A percentile compares a stretch with the other conserved stretches of the same genome.
phyloP scores from a whole-genome alignment of 208 protist genomes.

The Willaertia magna region DNA sequence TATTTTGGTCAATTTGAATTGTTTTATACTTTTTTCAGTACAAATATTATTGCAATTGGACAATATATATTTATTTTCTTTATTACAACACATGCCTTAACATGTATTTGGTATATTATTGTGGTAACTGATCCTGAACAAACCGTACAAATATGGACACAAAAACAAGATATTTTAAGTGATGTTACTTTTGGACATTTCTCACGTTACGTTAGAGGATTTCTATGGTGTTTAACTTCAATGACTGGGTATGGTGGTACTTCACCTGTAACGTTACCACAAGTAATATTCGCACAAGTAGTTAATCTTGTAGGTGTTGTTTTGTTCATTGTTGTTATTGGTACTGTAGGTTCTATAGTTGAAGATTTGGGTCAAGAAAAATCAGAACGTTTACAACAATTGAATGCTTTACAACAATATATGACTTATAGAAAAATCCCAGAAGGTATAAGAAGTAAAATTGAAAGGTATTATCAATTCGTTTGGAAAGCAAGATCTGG shows the following conservation, averaged over 20 bases:
- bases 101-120: conserved; percentile 17
- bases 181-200: not conserved
- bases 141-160: not conserved
- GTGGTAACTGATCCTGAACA: not conserved
- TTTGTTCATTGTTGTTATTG: conserved; percentile 21
- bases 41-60: not conserved
- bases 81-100: conserved; percentile 8
- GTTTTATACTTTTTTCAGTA: not conserved
- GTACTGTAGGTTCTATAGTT: conserved; percentile 20
- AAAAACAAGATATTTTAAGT: not conserved
- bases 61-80: conserved; percentile 19
- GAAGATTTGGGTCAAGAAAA: not conserved
- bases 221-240: conserved; percentile 16
- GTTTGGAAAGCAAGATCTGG: conserved; percentile 26
- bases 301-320: conserved; percentile 17
- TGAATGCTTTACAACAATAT: conserved; percentile 17
- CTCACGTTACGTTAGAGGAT: conserved; percentile 11
- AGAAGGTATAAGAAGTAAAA: not conserved
- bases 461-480: conserved; percentile 20
- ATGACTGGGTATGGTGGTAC: conserved; percentile 28
- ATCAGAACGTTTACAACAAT: not conserved
- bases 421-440: conserved; percentile 22
- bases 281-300: conserved; percentile 11
- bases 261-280: not conserved
- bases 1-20: not conserved